A percentile compares a stretch with the other conserved stretches of the same genome.
Evolutionary conservation across 768 basidiomycete genomes (phyloP).

Genomic region (Podaxis sp.): DNA sequence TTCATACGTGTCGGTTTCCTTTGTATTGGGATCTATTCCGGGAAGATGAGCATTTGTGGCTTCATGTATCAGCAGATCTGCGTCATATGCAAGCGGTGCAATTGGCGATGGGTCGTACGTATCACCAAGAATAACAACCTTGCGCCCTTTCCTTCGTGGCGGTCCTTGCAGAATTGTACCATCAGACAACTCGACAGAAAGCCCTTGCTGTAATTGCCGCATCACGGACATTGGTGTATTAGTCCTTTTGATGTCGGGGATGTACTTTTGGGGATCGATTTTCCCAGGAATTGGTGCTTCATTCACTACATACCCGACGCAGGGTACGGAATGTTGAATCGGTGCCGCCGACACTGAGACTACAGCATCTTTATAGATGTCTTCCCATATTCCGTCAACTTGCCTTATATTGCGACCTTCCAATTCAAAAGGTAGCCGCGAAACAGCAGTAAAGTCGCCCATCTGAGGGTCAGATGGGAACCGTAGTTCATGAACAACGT

Average conservation of each 20-base stretch:
- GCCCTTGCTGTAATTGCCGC: slow-evolving; percentile 64
- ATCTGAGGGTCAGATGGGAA: slow-evolving; percentile 55
- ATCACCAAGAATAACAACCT: slow-evolving; percentile 82
- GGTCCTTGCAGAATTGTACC: slow-evolving; percentile 75
- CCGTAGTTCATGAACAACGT: slow-evolving; percentile 83
- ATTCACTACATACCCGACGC: slow-evolving; percentile 73
- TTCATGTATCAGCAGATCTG: slow-evolving; percentile 83
- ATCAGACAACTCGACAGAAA: slow-evolving; percentile 62
- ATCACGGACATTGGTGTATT: slow-evolving; percentile 69
- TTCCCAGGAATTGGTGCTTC: slow-evolving; percentile 78
- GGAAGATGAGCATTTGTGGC: slow-evolving; percentile 86
- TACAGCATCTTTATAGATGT: slow-evolving; percentile 56
- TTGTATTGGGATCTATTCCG: slow-evolving; percentile 58
- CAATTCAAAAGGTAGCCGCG: slow-evolving; percentile 53
- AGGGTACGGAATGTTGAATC: slow-evolving; percentile 78
- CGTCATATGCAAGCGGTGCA: slow-evolving; percentile 54
- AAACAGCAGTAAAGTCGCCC: slow-evolving; percentile 49
- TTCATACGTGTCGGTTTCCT: slow-evolving; percentile 59
- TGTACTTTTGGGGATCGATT: slow-evolving; percentile 66
- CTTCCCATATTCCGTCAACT: slow-evolving; percentile 60
- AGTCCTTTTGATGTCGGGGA: slow-evolving; percentile 68
- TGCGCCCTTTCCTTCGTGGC: slow-evolving; percentile 62
- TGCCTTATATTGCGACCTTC: slow-evolving; percentile 64
- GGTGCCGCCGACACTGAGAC: slow-evolving; percentile 75
- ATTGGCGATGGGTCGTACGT: slow-evolving; percentile 80